phyloP scores from a whole-genome alignment of 441 rosid species.

The Lepidium campestre region DNA sequence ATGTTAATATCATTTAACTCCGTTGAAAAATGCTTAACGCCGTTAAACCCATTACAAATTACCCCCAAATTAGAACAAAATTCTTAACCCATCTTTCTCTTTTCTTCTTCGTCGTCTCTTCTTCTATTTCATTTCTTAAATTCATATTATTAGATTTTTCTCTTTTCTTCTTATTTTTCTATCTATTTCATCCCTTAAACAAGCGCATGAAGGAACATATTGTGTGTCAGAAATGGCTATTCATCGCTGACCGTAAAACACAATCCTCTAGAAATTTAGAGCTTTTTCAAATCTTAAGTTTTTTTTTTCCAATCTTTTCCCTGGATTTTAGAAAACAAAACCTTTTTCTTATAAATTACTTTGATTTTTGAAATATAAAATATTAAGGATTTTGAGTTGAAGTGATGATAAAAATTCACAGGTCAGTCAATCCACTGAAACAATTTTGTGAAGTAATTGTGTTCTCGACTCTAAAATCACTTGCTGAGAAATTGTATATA shows the following conservation, averaged over 20 bases:
- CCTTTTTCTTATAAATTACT: not conserved
- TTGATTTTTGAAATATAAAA: not conserved
- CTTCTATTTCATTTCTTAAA: too few relatives aligned
- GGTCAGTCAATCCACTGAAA: conserved; percentile 34
- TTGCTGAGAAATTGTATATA: too few relatives aligned
- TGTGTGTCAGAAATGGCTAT: conserved; percentile 25
- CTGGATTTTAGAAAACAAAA: not conserved
- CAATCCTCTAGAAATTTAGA: conserved; percentile 36
- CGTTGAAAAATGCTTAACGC: too few relatives aligned
- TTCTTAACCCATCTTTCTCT: too few relatives aligned
- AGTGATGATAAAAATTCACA: conserved; percentile 31
- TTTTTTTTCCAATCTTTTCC: not conserved
- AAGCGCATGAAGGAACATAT: too few relatives aligned
- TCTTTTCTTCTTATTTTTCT: too few relatives aligned
- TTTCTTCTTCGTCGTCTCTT: too few relatives aligned
- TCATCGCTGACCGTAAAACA: conserved; percentile 26
- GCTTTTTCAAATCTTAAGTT: not conserved
- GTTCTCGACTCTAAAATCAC: conserved; percentile 17
- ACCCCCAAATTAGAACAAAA: too few relatives aligned
- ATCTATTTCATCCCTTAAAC: too few relatives aligned
- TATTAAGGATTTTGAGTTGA: not conserved
- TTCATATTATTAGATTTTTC: too few relatives aligned
- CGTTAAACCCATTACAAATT: too few relatives aligned
- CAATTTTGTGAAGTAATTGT: conserved; percentile 26
- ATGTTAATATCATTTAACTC: too few relatives aligned